A percentile compares a stretch with the other conserved stretches of the same genome.
phyloP scores from a whole-genome alignment of 306 rosid species.

The Abrus pulchellus region DNA sequence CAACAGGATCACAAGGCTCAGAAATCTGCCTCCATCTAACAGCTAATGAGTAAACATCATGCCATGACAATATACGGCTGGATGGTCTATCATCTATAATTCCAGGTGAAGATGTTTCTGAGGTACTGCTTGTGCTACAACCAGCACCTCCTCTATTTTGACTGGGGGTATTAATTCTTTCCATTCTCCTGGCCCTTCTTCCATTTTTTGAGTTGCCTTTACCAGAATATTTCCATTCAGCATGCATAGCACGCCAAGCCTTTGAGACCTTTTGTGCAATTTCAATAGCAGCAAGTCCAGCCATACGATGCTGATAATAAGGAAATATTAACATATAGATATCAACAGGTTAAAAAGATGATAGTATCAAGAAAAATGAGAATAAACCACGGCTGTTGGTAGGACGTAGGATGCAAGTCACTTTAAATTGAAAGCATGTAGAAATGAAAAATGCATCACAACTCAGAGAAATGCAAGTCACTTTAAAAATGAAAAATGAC shows the following conservation, averaged over 20 bases:
- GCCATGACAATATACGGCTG: conserved; percentile 77
- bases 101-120: conserved; percentile 65
- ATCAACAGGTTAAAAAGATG: conserved; percentile 11
- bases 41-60: conserved; percentile 80
- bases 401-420: conserved; percentile 2
- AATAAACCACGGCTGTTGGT: conserved; percentile 7
- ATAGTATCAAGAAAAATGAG: conserved; percentile 22
- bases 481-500: no score
- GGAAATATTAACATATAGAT: conserved; percentile 41
- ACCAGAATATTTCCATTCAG: conserved; percentile 79
- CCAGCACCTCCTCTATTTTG: conserved; percentile 99
- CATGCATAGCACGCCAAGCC: conserved; percentile 88
- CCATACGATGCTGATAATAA: conserved; percentile 95
- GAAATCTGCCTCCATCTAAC: conserved; percentile 95
- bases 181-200: conserved; percentile 84
- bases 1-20: conserved; percentile 94
- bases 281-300: conserved; percentile 96
- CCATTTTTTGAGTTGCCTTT: conserved; percentile 76
- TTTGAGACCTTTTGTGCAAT: conserved; percentile 95
- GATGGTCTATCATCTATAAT: conserved; percentile 73
- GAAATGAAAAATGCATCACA: neutral
- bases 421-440: conserved; percentile 20
- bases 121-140: conserved; percentile 83
- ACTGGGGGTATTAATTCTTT: conserved; percentile 77
- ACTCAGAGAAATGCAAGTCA: no score